These are phyloP conservation scores for Excoecaria cochinchinensis DNA, from an alignment of 345 rosid genomes.

Conservation along the genomic window DNA sequence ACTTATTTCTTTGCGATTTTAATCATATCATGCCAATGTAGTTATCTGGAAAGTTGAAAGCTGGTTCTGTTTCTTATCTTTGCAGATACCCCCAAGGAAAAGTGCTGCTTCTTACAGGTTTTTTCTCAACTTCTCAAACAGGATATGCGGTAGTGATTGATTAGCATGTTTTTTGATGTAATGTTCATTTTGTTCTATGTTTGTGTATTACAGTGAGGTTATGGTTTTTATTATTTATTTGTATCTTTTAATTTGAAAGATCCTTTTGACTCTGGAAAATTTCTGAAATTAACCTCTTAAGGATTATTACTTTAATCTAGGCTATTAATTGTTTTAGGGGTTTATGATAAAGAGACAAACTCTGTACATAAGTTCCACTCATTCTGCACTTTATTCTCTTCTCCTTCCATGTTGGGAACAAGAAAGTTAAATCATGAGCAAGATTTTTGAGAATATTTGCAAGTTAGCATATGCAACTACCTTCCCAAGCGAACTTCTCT, in stretches of 20 bases:
- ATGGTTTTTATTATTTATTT: neutral
- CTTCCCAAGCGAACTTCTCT: neutral
- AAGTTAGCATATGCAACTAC: neutral
- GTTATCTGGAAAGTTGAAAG: neutral
- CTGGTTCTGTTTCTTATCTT: constrained; percentile 29
- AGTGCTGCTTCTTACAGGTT: constrained; percentile 98
- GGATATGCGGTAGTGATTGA: neutral
- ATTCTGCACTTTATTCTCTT: neutral
- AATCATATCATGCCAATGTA: neutral
- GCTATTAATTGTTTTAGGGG: neutral
- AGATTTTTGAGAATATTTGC: neutral
- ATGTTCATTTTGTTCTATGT: neutral
- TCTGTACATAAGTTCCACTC: neutral
- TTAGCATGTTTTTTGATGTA: neutral
- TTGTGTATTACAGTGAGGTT: neutral
- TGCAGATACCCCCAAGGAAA: constrained; percentile 99
- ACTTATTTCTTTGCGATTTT: neutral
- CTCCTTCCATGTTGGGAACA: neutral
- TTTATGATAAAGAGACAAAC: neutral
- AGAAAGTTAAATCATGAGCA: neutral
- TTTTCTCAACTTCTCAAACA: constrained; percentile 17
- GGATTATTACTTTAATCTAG: neutral
- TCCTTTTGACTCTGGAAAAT: neutral
- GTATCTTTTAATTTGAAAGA: neutral
- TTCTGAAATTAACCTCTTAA: neutral